Evolutionary conservation across 2,329 filamentous ascomycete genomes (phyloP).

Genomic region (Sporothrix euskadiensis): DNA sequence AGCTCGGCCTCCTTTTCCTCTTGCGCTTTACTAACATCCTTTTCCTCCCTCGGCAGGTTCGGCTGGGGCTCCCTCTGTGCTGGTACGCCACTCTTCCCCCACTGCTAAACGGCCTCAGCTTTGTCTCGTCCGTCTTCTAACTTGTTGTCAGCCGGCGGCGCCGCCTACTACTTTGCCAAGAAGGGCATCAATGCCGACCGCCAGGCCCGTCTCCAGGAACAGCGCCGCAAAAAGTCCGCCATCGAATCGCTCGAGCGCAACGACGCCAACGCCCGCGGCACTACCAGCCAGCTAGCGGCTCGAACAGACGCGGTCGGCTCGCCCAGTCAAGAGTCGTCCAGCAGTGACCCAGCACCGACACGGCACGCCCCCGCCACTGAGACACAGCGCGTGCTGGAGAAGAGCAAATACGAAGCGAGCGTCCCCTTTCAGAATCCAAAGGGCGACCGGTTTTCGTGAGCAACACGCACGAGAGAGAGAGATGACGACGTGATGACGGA

Average conservation of each 20-base stretch:
- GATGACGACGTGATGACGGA: not conserved
- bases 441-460: constrained; percentile 78
- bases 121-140: not conserved
- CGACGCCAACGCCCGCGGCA: constrained; percentile 34
- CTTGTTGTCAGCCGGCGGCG: constrained; percentile 68
- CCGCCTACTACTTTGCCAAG: constrained; percentile 96
- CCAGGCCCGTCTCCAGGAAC: constrained; percentile 66
- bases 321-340: constrained; percentile 74
- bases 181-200: constrained; percentile 90
- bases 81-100: constrained; percentile 54
- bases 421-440: constrained; percentile 75
- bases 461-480: not conserved
- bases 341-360: constrained; percentile 82
- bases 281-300: constrained; percentile 46
- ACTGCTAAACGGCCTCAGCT: not conserved
- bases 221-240: constrained; percentile 62
- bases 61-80: constrained; percentile 89
- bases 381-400: constrained; percentile 66
- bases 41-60: constrained; percentile 56
- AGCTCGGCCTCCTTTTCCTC: not conserved
- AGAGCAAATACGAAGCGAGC: constrained; percentile 85
- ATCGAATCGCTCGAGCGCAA: constrained; percentile 56
- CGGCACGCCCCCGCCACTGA: constrained; percentile 75
- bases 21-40: constrained; percentile 20
- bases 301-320: constrained; percentile 60